Percentiles rank a stretch among this genome's conserved stretches.
Conservation (phyloP, 495 filamentous ascomycete species). For the Aspergillus mulundensis region DNA sequence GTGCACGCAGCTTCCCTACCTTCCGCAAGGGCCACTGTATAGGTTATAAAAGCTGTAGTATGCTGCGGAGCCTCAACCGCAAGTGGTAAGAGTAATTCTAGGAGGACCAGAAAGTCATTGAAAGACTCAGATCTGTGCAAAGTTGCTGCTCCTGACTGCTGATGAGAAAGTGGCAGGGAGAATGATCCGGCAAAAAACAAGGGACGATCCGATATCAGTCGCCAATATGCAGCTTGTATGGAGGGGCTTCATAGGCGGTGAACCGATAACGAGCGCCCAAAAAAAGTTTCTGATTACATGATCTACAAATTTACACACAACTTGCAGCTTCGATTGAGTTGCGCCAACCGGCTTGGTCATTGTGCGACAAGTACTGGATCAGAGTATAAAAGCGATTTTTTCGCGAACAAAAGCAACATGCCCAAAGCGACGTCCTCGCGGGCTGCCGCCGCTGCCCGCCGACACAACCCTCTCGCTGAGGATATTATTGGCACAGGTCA, state of each 20-base stretch:
- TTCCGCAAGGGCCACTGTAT: no score
- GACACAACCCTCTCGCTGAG: slow-evolving; percentile 71
- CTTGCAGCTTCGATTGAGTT: slow-evolving; percentile 10
- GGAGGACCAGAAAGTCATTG: no score
- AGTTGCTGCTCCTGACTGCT: no score
- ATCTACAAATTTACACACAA: slow-evolving; percentile 41
- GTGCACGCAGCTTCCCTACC: no score
- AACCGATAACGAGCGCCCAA: background rate
- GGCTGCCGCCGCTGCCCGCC: slow-evolving; percentile 37
- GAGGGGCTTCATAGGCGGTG: slow-evolving; percentile 27
- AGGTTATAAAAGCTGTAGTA: no score
- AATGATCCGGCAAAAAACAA: slow-evolving; percentile 10
- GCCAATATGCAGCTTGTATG: background rate
- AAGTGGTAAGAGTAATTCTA: no score
- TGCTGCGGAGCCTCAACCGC: no score
- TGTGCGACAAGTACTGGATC: background rate
- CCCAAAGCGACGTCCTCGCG: slow-evolving; percentile 43
- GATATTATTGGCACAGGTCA: slow-evolving; percentile 65
- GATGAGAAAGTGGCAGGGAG: background rate
- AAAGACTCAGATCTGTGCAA: no score
- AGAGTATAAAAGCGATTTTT: background rate
- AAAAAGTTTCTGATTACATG: slow-evolving; percentile 32
- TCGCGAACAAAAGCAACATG: slow-evolving; percentile 25
- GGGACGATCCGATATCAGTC: background rate
- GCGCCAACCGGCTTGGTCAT: background rate